These are phyloP conservation scores for Lepraria neglecta DNA, from an alignment of 495 filamentous ascomycete genomes.

Conservation along the genomic window DNA sequence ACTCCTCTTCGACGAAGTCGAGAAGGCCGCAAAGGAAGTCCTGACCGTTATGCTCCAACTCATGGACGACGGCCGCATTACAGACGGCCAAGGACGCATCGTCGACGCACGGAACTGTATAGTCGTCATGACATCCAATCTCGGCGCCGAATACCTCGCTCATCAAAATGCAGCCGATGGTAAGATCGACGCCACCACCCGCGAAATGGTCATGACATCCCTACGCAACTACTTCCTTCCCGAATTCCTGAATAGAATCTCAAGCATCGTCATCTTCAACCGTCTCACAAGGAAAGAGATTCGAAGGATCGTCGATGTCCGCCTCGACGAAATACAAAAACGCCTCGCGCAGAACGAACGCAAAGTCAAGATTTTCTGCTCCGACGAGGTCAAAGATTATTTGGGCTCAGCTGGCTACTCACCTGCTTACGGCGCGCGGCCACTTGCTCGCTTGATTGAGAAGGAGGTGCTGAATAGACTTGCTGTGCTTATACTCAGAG, in stretches of 20 bases:
- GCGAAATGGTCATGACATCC: constrained; percentile 79
- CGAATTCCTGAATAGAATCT: constrained; percentile 97
- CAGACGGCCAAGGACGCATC: constrained; percentile 89
- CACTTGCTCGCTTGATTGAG: constrained; percentile 82
- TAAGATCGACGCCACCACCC: constrained; percentile 77
- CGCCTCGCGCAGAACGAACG: constrained; percentile 72
- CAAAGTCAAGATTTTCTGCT: constrained; percentile 70
- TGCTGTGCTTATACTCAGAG: constrained; percentile 81
- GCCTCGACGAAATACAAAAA: constrained; percentile 83
- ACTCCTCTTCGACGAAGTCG: constrained; percentile 93
- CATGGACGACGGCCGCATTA: constrained; percentile 98
- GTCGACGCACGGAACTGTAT: constrained; percentile 97
- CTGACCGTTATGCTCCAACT: constrained; percentile 93
- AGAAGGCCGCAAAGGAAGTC: constrained; percentile 97
- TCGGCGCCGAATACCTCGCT: constrained; percentile 89
- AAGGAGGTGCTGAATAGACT: constrained; percentile 91
- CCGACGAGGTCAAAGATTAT: constrained; percentile 80
- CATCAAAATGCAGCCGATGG: constrained; percentile 70
- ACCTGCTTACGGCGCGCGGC: constrained; percentile 87
- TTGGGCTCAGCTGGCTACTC: constrained; percentile 84
- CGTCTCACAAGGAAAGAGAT: constrained; percentile 84
- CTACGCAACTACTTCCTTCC: constrained; percentile 93
- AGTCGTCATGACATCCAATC: constrained; percentile 97
- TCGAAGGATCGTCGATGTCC: constrained; percentile 89
- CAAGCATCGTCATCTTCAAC: constrained; percentile 95